A percentile compares a stretch with the other conserved stretches of the same genome.
phyloP scores from a whole-genome alignment of 306 rosid species.

The Fagus crenata region DNA sequence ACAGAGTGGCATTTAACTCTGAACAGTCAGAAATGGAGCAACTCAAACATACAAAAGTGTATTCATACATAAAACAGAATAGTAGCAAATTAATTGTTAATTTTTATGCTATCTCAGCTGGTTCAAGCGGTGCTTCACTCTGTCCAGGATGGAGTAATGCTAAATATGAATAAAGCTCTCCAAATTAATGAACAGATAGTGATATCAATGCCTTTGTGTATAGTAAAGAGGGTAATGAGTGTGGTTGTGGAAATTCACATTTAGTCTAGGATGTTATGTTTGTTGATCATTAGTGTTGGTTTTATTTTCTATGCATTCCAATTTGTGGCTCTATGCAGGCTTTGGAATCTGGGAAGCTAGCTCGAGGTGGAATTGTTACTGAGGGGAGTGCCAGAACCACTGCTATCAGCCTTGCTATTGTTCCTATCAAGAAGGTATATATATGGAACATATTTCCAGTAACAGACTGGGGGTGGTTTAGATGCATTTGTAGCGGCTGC shows the following conservation, averaged over 20 bases:
- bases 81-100: background rate
- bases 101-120: background rate
- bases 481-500: conserved; percentile 91
- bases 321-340: conserved; percentile 5
- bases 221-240: background rate
- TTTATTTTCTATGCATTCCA: background rate
- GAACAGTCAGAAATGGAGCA: no score
- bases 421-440: no score
- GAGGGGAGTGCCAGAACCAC: conserved; percentile 49
- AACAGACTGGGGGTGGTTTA: conserved; percentile 63
- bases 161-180: background rate
- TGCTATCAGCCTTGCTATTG: background rate
- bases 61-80: no score
- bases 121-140: background rate
- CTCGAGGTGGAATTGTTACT: conserved; percentile 4
- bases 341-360: conserved; percentile 10
- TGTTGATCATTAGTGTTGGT: background rate
- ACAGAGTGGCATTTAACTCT: no score
- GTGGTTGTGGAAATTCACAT: background rate
- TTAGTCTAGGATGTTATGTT: background rate
- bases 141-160: background rate
- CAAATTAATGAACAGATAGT: background rate
- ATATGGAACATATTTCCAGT: conserved; percentile 43
- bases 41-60: no score
- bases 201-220: background rate